Evolutionary conservation across 768 basidiomycete genomes (phyloP), one percentile per base, ranked within the genome.

Genomic region (Mycena leptocephala): DNA sequence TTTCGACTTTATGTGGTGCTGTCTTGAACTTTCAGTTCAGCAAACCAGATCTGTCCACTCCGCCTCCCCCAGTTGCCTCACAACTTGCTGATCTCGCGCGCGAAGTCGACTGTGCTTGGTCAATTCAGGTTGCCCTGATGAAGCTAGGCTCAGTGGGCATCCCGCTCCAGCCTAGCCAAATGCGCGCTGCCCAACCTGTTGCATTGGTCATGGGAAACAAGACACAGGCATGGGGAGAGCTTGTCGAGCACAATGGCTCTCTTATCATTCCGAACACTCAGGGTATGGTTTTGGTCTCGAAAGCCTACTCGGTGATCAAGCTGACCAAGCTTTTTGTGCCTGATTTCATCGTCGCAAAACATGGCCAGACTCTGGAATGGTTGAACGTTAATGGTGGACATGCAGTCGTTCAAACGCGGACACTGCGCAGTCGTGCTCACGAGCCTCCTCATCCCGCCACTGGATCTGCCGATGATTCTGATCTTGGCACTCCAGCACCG

Each of bases 41-140:
- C n/a, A 22, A 61, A 35, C 46, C 46, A 3, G 37, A 48, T 39
- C 2, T 53, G 6, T 53, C 59, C 48, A 61, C 46, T 63, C 46
- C 46, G 7, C 41, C 59, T 39, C 22, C 32, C 3, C 20, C 55
- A 14, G 11, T 53, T 16, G 1, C 30, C 35, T 59, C 71, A 6
- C 65, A 72, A 14, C 18, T 51, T 32, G 22, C 8, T 9, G 32
- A 70, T 18, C 64, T 62, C n/a, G 43, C 61, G 26, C 56, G 39
- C 7, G 70, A 76, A 33, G 46, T 76, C 16, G 78, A 79, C 33
- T 76, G 76, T 59, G 39, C 51, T 1, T 79, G 72, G 76, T 62
- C 48, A 20, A 61, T 79, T 28, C 62, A 66, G 33, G 24, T 16
- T 1, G 46, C 41, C 2, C 48, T 77, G 18, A 65, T 62, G 53